A percentile compares a stretch with the other conserved stretches of the same genome.
phyloP scores from a whole-genome alignment of 2,329 filamentous ascomycete genomes.

The Macrophomina tecta region DNA sequence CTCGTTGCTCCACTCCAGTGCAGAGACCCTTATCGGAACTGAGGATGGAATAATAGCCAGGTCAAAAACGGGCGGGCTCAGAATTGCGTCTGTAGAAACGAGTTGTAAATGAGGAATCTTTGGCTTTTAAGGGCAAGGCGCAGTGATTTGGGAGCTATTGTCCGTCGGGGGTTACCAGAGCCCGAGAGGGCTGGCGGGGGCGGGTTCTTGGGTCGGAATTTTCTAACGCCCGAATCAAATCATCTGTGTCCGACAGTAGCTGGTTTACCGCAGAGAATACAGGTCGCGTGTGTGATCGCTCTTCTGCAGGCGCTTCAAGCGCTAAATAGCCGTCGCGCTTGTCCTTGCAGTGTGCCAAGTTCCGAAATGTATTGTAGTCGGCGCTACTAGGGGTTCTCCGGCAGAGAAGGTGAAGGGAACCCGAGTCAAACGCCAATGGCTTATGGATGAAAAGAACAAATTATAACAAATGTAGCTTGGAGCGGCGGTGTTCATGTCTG shows the following conservation, averaged over 20 bases:
- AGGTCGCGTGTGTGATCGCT: too few species aligned
- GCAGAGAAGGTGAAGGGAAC: too few species aligned
- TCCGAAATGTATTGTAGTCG: too few species aligned
- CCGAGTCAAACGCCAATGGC: too few species aligned
- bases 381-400: too few species aligned
- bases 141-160: background rate
- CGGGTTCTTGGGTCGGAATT: background rate
- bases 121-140: background rate
- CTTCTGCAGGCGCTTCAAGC: too few species aligned
- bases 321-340: too few species aligned
- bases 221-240: background rate
- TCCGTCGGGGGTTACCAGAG: slow-evolving; percentile 6
- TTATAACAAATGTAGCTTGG: too few species aligned
- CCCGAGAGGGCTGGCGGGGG: slow-evolving; percentile 2
- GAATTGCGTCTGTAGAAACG: background rate
- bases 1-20: background rate
- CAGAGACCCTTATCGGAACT: background rate
- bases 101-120: background rate
- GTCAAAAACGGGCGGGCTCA: background rate
- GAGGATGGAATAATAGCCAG: background rate
- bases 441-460: too few species aligned
- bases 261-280: too few species aligned
- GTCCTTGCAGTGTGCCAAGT: too few species aligned
- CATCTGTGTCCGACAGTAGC: too few species aligned
- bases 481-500: background rate